Evolutionary conservation across 2,329 filamentous ascomycete species (phyloP).

Genomic region (Hypoxylon sp.): DNA sequence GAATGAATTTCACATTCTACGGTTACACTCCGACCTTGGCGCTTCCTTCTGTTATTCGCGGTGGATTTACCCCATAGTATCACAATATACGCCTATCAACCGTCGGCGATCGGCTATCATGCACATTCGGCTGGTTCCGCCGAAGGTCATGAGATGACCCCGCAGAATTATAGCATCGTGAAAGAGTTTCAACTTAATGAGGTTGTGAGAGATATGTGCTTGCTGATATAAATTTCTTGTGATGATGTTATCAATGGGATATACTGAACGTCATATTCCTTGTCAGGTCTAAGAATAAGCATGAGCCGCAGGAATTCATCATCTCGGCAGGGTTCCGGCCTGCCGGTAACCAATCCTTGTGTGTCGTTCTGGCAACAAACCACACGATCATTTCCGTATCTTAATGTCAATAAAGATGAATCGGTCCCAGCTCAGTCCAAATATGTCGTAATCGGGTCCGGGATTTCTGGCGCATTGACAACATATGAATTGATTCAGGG

Average conservation of each 20-base stretch:
- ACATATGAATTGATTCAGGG: constrained; percentile 58
- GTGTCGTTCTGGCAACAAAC: constrained; percentile 62
- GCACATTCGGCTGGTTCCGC: constrained; percentile 28
- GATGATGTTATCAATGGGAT: neutral
- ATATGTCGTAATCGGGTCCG: constrained; percentile 61
- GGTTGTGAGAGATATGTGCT: neutral
- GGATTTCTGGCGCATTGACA: constrained; percentile 60
- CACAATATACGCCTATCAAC: constrained; percentile 19
- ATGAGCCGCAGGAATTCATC: constrained; percentile 16
- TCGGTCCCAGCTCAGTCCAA: constrained; percentile 52
- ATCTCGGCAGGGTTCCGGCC: constrained; percentile 25
- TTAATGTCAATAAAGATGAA: constrained; percentile 57
- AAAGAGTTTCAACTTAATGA: constrained; percentile 2
- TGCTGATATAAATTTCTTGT: neutral
- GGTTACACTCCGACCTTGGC: neutral
- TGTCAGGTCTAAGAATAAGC: neutral
- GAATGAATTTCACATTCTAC: neutral
- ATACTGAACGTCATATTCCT: neutral
- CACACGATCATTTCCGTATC: constrained; percentile 60
- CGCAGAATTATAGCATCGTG: constrained; percentile 30
- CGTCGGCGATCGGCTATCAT: constrained; percentile 27
- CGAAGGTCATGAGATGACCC: constrained; percentile 28
- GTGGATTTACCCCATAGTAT: constrained; percentile 13
- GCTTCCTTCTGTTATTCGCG: constrained; percentile 6
- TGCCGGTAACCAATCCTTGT: constrained; percentile 48